A percentile compares a stretch with the other conserved stretches of the same genome.
Conservation (phyloP, 208 protist genomes). For the Acanthamoeba castellanii region DNA sequence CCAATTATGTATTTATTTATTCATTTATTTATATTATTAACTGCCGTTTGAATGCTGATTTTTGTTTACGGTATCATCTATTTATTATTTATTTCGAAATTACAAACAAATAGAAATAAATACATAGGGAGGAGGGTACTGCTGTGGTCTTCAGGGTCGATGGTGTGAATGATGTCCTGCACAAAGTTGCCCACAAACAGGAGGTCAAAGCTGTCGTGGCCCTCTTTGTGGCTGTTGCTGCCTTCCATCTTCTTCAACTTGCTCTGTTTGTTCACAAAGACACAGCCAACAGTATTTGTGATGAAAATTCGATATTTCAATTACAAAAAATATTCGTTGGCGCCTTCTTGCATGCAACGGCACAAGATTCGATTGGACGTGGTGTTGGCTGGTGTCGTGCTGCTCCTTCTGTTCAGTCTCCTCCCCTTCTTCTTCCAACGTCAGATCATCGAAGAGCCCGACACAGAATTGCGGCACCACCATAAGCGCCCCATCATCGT, state of each 20-base stretch:
- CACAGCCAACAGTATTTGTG: no score
- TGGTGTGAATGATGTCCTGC: conserved; percentile 33
- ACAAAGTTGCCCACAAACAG: conserved; percentile 69
- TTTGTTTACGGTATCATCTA: no score
- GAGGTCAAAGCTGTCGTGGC: not conserved
- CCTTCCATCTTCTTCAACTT: not conserved
- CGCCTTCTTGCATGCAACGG: no score
- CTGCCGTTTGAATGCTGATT: no score
- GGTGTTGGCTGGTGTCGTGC: not conserved
- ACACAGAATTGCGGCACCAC: not conserved
- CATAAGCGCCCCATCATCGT: not conserved
- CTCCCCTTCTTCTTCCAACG: not conserved
- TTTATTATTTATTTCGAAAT: no score
- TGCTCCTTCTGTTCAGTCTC: not conserved
- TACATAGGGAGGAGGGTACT: not conserved
- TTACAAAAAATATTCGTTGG: no score
- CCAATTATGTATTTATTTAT: no score
- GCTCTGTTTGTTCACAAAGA: not conserved
- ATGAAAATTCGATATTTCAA: not conserved
- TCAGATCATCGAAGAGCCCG: not conserved
- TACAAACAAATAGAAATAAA: not conserved
- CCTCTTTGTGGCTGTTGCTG: not conserved
- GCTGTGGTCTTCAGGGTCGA: not conserved
- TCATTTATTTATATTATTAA: no score
- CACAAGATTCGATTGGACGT: not conserved